A percentile compares a stretch with the other conserved stretches of the same genome.
Conservation (phyloP, 1,284 basidiomycete genomes). For the Ceratobasidium sp. region DNA sequence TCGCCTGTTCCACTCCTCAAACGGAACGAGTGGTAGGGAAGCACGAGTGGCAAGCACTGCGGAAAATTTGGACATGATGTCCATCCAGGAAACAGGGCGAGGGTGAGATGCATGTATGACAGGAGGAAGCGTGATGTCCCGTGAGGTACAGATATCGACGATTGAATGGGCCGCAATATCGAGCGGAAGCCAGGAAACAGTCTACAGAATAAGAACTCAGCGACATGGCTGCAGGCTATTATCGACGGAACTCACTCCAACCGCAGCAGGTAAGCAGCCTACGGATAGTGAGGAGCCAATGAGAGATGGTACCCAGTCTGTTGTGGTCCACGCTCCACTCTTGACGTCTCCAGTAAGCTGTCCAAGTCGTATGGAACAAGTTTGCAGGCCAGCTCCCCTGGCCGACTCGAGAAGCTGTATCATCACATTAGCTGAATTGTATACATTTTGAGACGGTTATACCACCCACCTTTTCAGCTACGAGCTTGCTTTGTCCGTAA, state of each 20-base stretch:
- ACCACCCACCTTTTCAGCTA: constrained; percentile 8
- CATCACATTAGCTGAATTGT: not conserved
- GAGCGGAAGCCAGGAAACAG: too few relatives aligned
- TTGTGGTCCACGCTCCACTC: too few relatives aligned
- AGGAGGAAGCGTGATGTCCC: too few relatives aligned
- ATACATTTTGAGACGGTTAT: too few relatives aligned
- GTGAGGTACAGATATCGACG: too few relatives aligned
- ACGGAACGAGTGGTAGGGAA: not conserved
- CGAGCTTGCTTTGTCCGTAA: too few relatives aligned
- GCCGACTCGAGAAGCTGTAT: constrained; percentile 19
- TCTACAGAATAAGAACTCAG: not conserved
- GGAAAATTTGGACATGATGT: not conserved
- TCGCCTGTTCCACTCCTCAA: not conserved
- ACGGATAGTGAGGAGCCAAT: constrained; percentile 2
- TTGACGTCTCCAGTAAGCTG: too few relatives aligned
- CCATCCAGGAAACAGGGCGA: too few relatives aligned
- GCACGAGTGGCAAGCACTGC: not conserved
- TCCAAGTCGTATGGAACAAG: constrained; percentile 8
- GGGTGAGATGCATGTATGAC: too few relatives aligned
- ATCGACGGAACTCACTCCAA: not conserved
- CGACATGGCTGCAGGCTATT: not conserved
- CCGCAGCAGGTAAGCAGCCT: constrained; percentile 1
- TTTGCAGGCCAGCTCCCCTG: not conserved
- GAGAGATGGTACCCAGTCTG: too few relatives aligned
- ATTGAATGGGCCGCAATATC: too few relatives aligned